Evolutionary conservation across 257 asterid genomes (phyloP).

Genomic region (Orobanche coerulescens): DNA sequence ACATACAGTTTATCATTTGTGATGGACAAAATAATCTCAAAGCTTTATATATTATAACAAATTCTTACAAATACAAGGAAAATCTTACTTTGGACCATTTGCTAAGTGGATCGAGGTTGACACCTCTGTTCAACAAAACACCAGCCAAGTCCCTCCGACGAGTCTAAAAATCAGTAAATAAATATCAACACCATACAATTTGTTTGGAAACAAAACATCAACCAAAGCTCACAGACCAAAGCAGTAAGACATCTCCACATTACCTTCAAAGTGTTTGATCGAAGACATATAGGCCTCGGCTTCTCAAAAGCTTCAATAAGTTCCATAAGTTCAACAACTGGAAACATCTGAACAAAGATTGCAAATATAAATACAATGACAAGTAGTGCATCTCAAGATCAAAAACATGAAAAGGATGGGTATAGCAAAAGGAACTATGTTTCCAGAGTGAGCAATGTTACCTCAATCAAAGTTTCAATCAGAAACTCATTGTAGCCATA

Average conservation of each 20-base stretch:
- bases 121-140: constrained; percentile 85
- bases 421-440: background rate
- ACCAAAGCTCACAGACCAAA: background rate
- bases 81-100: constrained; percentile 92
- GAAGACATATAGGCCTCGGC: constrained; percentile 81
- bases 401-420: background rate
- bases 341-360: constrained; percentile 58
- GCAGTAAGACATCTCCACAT: background rate
- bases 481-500: constrained; percentile 91
- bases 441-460: constrained; percentile 23
- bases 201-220: constrained; percentile 5
- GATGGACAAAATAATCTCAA: no score
- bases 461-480: constrained; percentile 77
- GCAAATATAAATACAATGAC: constrained; percentile 19
- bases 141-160: constrained; percentile 98
- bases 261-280: constrained; percentile 90
- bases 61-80: background rate
- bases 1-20: background rate
- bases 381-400: constrained; percentile 7
- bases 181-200: constrained; percentile 17
- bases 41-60: background rate
- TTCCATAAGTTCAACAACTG: constrained; percentile 83
- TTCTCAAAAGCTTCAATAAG: constrained; percentile 92
- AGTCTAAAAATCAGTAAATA: constrained; percentile 38
- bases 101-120: constrained; percentile 90